Evolutionary conservation across 768 basidiomycete species (phyloP).

Genomic region (Mrakia blollopis): DNA sequence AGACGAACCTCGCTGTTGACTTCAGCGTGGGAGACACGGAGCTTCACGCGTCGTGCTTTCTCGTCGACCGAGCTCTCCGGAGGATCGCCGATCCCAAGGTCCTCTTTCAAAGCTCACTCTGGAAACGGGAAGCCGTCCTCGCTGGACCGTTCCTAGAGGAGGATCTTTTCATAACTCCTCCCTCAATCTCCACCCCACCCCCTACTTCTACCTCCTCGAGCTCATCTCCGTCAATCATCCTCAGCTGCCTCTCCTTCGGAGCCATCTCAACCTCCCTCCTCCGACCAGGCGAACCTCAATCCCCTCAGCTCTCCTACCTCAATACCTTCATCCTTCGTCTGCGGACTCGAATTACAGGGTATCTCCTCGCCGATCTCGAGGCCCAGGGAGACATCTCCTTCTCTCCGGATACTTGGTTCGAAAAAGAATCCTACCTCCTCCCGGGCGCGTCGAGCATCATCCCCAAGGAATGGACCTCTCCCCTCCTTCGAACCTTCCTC

Average conservation of each 20-base stretch:
- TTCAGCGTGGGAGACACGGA: not conserved
- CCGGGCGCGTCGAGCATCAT: not conserved
- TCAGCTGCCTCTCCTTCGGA: constrained; percentile 4
- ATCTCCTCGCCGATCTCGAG: not conserved
- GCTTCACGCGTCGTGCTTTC: not conserved
- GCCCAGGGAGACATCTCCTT: not conserved
- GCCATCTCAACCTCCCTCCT: not conserved
- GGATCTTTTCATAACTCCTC: not conserved
- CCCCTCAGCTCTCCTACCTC: not conserved
- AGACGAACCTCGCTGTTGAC: constrained; percentile 4
- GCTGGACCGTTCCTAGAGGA: not conserved
- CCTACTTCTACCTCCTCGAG: no score
- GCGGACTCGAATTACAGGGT: not conserved
- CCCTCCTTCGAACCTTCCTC: constrained; percentile 2
- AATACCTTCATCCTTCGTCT: constrained; percentile 5
- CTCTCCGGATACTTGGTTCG: not conserved
- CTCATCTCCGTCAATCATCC: no score
- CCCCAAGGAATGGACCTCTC: not conserved
- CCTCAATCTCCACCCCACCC: not conserved
- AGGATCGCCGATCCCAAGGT: not conserved
- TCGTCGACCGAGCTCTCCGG: not conserved
- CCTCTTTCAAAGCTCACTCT: not conserved
- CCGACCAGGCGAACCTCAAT: not conserved
- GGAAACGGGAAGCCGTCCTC: not conserved
- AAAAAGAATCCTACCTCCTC: not conserved